These are phyloP conservation scores for Penicillium paradoxum DNA, from an alignment of 495 filamentous ascomycete genomes.

Conservation along the genomic window DNA sequence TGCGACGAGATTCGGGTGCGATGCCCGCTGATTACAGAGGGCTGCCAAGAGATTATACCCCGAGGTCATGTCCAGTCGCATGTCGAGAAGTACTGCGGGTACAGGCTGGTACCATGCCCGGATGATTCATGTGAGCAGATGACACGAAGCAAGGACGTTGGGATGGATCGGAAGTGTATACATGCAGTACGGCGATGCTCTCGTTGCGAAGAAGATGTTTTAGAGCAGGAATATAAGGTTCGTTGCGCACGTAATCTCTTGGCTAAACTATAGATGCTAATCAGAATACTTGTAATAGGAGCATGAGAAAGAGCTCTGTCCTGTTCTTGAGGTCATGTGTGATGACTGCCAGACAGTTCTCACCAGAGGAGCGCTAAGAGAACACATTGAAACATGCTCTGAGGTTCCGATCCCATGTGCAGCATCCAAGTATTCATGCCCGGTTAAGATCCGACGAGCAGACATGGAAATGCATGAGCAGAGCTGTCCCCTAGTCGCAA, in stretches of 20 bases:
- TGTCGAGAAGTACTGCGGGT: slow-evolving; percentile 68
- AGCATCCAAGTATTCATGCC: slow-evolving; percentile 55
- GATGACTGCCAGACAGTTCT: slow-evolving; percentile 48
- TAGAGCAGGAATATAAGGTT: slow-evolving; percentile 57
- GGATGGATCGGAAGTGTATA: slow-evolving; percentile 44
- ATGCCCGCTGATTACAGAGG: slow-evolving; percentile 60
- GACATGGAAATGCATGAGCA: slow-evolving; percentile 49
- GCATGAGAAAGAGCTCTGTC: slow-evolving; percentile 48
- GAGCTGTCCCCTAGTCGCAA: slow-evolving; percentile 52
- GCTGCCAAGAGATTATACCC: slow-evolving; percentile 58
- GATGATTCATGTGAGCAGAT: slow-evolving; percentile 43
- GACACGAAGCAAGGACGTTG: slow-evolving; percentile 45
- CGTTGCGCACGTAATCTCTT: slow-evolving; percentile 10
- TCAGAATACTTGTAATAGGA: slow-evolving; percentile 23
- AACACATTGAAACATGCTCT: slow-evolving; percentile 50
- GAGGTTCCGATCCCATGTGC: slow-evolving; percentile 50
- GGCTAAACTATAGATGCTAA: not conserved
- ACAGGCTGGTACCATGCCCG: slow-evolving; percentile 61
- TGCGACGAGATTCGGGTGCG: slow-evolving; percentile 70
- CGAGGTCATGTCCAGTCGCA: slow-evolving; percentile 69
- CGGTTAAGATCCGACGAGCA: slow-evolving; percentile 42
- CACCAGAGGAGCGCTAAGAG: slow-evolving; percentile 42
- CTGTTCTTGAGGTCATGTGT: slow-evolving; percentile 46
- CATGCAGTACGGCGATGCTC: slow-evolving; percentile 52
- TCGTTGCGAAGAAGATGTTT: slow-evolving; percentile 49